Conservation (phyloP, 257 asterid species). For the Avicennia marina region DNA sequence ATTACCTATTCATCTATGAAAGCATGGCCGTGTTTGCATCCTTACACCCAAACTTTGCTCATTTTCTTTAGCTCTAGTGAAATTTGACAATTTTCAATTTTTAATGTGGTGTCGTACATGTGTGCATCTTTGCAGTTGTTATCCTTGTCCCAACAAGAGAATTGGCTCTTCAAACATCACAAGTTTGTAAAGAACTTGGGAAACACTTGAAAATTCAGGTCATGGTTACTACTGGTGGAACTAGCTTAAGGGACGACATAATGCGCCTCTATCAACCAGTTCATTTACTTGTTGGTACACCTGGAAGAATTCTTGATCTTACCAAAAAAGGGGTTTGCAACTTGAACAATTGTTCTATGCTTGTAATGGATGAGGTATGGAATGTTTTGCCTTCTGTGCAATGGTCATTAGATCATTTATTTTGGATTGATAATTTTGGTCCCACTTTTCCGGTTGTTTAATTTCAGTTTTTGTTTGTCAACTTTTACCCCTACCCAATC, state of each 20-base stretch:
- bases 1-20: not conserved
- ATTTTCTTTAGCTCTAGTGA: not conserved
- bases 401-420: not conserved
- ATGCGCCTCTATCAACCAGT: slow-evolving; percentile 80
- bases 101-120: slow-evolving; percentile 5
- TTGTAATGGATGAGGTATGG: slow-evolving; percentile 74
- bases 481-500: too few species aligned
- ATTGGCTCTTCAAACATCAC: slow-evolving; percentile 83
- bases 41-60: not conserved
- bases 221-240: slow-evolving; percentile 79
- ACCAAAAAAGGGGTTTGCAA: slow-evolving; percentile 54
- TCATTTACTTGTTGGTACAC: slow-evolving; percentile 72
- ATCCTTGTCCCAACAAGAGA: slow-evolving; percentile 84
- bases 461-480: too few species aligned
- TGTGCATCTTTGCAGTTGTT: slow-evolving; percentile 45
- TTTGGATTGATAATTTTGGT: not conserved
- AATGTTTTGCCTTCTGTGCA: slow-evolving; percentile 3
- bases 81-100: not conserved
- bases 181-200: slow-evolving; percentile 79
- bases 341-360: slow-evolving; percentile 53
- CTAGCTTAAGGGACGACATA: slow-evolving; percentile 70
- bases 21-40: not conserved
- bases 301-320: slow-evolving; percentile 85
- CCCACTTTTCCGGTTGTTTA: not conserved
- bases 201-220: slow-evolving; percentile 68